Evolutionary conservation across 305 asterid species (phyloP), one percentile per base, ranked within the genome.

Genomic region (Ilex paraguariensis): DNA sequence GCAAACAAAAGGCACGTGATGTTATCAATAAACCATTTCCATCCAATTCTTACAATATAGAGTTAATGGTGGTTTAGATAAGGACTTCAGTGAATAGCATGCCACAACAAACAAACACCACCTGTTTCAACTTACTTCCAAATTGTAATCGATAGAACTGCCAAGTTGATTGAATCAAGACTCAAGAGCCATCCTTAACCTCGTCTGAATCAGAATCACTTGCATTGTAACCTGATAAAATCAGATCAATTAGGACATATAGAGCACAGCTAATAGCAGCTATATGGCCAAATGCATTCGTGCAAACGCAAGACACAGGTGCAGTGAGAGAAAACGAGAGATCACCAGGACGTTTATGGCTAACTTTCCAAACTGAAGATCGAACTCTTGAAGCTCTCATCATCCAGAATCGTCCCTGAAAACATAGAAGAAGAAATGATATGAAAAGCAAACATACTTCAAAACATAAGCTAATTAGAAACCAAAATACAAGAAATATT

Each of bases 201-300:
- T 84, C 85, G 54, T 87, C 90, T n/a, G 93, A 79, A 79, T 87
- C 95, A 2, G 95, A 87, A 70, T 87, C 95, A 70, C 95, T 87
- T 46, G 82, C 88, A 70, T 84, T 87, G 76, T 87, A 87, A 66
- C 95, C 95, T 87, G 75, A 58, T 66, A 66, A 31, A 48, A 21
- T 21, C 28, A 21, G 53, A 10, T 49, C 16, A 60, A 59, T 7
- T 40, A 54, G 30, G 40, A 39, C 11, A 49, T 2, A 40, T 59
- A 46, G 39, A 68, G 60, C 28, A 42, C 16, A 49, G 6, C 7
- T 11, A 56, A 55, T 39, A 30, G 28, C 28, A 65, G 30, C 28
- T 21, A 31, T 36, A 16, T 39, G 46, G 48, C 31, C 36, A 63
- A 28, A 40, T 31, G 52, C 28, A 21, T 21, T 21, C 28, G 28